A percentile compares a stretch with the other conserved stretches of the same genome.
Conservation (phyloP, 129 eudicot species). For the Sambucus nigra region DNA sequence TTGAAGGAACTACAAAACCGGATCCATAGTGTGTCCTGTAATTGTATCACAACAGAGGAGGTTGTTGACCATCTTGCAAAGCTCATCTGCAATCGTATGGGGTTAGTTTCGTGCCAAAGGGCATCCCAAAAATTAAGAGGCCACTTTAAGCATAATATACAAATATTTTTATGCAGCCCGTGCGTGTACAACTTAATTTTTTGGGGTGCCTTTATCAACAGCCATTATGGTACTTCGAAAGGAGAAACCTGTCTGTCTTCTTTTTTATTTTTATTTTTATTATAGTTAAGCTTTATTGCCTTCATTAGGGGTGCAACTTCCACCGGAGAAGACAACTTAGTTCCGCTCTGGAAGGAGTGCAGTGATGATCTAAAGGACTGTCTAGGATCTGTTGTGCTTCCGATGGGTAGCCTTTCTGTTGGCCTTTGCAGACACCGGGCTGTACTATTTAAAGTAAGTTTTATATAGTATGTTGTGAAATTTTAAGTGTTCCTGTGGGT, state of each 20-base stretch:
- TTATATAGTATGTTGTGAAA: neutral
- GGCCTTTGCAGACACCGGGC: conserved; percentile 95
- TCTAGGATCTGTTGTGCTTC: conserved; percentile 61
- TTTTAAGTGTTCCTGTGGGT: neutral
- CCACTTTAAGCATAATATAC: no score
- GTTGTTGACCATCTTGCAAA: conserved; percentile 87
- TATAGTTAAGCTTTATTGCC: conserved; percentile 18
- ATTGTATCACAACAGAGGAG: conserved; percentile 49
- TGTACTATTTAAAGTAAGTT: conserved; percentile 72
- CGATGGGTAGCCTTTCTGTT: conserved; percentile 69
- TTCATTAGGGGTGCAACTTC: conserved; percentile 64
- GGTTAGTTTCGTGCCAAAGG: conserved; percentile 65
- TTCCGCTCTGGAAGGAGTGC: conserved; percentile 62
- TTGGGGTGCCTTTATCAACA: no score
- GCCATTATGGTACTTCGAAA: no score
- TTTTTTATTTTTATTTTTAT: neutral
- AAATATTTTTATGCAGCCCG: no score
- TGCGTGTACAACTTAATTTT: no score
- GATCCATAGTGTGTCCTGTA: conserved; percentile 35
- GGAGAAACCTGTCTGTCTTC: neutral
- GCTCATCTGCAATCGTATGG: conserved; percentile 65
- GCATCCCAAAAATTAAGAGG: no score
- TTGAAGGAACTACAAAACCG: conserved; percentile 64
- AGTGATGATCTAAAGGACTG: conserved; percentile 59
- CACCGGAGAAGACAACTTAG: conserved; percentile 51